Conservation (phyloP, 352 stramenopile genomes). For the Globisporangium emineosum region DNA sequence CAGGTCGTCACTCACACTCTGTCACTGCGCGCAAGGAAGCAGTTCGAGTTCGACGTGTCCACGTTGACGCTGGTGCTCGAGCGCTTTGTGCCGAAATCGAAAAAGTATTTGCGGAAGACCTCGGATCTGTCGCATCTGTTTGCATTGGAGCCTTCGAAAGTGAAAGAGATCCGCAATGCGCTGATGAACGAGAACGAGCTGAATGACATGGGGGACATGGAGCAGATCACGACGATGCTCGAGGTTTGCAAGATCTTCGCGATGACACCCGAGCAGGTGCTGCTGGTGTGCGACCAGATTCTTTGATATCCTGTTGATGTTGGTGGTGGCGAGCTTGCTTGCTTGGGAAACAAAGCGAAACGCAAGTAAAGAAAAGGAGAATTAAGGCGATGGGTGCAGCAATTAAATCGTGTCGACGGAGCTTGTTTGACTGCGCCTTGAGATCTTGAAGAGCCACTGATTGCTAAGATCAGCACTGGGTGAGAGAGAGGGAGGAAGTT, state of each 20-base stretch:
- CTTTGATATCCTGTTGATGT: neutral
- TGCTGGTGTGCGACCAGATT: conserved; percentile 5
- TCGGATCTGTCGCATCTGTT: conserved; percentile 45
- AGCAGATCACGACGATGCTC: conserved; percentile 71
- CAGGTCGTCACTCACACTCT: conserved; percentile 4
- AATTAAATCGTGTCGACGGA: too few relatives aligned
- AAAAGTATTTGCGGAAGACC: conserved; percentile 39
- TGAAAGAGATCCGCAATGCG: conserved; percentile 43
- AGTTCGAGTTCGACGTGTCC: conserved; percentile 45
- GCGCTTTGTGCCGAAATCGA: conserved; percentile 25
- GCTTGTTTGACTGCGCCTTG: too few relatives aligned
- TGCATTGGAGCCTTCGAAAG: conserved; percentile 33
- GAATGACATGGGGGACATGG: conserved; percentile 16
- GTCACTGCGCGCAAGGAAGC: conserved; percentile 22
- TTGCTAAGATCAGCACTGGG: too few relatives aligned
- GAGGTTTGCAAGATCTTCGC: conserved; percentile 56
- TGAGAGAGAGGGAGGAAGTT: too few relatives aligned
- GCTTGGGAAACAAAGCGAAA: too few relatives aligned
- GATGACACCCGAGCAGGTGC: conserved; percentile 44
- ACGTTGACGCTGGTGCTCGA: conserved; percentile 35
- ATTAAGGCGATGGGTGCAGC: too few relatives aligned
- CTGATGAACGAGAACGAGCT: conserved; percentile 21
- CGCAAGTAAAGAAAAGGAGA: too few relatives aligned
- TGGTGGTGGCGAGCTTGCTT: too few relatives aligned
- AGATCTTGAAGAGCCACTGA: too few relatives aligned